Base-by-base conservation (phyloP, 2,329 filamentous ascomycete genomes). In the Tolypocladium amazonense region DNA sequence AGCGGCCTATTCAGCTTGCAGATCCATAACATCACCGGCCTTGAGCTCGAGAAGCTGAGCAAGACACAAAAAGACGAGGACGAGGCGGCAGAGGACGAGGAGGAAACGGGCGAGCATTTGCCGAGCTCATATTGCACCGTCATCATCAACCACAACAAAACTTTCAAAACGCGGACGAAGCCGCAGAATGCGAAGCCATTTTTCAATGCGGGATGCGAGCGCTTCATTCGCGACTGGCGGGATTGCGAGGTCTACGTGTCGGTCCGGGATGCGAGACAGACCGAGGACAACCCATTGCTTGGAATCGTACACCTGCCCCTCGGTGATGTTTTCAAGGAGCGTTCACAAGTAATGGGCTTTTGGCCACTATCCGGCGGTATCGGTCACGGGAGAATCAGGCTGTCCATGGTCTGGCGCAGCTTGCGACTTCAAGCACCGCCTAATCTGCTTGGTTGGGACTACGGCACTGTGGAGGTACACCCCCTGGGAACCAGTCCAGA, bases 151-250 rank as follows among this genome's bases (percentile, higher is more conserved):
- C 87, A 91, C 67, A 81, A 81, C 64, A 90, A 82, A 69, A 76
- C 80, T 15, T 92, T 87, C 74, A 85, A 81, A 65, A 89, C 88
- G 2, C 77, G 88, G 20, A 89, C 88, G 0, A 91, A 92, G 72
- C 88, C 88, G 1, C 89, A 90, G 73, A 90, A 90, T 62, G 81
- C 85, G 0, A 90, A 89, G 66, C 88, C 88, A 0, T 91, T 90
- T 71, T 91, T 88, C 77, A 91, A 91, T 64, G 88, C 88, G 3
- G 86, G 86, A 7, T 89, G 84, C 2, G 88, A 92, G 69, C 81
- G 86, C 6, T 89, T 90, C 63, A 79, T 91, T 45, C 77, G 83
- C 15, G 85, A 91, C 68, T 90, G 87, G 81, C 77, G 76, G 20
- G 83, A 79, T 15, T 81, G 85, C 1, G 87, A 90, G 68, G 77